Conservation (phyloP, 306 rosid species). For the Spatholobus suberectus region DNA sequence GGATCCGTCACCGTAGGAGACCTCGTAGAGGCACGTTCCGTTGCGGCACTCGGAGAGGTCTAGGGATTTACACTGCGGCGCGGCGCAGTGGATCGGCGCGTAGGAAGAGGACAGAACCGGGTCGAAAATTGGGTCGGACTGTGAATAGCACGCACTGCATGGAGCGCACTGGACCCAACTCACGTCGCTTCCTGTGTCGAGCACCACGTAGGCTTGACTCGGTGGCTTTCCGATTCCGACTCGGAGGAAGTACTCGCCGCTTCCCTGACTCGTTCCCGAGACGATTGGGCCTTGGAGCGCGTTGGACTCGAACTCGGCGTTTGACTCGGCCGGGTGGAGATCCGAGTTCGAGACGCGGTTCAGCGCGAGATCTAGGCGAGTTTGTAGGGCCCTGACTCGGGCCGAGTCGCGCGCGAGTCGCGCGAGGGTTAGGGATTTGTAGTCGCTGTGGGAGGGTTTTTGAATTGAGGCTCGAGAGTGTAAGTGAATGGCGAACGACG, state of each 20-base stretch:
- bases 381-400: conserved; percentile 66
- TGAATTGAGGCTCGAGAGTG: conserved; percentile 65
- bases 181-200: conserved; percentile 98
- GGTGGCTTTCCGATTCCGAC: conserved; percentile 86
- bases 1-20: conserved; percentile 93
- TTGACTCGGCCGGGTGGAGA: conserved; percentile 46
- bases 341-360: conserved; percentile 51
- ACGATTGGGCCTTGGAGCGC: conserved; percentile 59
- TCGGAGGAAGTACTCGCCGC: conserved; percentile 94
- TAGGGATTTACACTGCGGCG: conserved; percentile 68
- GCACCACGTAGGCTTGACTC: conserved; percentile 68
- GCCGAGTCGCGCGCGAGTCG: conserved; percentile 83
- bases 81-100: conserved; percentile 59
- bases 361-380: conserved; percentile 59
- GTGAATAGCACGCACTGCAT: conserved; percentile 85
- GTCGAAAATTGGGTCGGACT: conserved; percentile 82
- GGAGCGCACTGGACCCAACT: conserved; percentile 96
- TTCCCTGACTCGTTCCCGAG: conserved; percentile 91
- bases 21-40: conserved; percentile 83
- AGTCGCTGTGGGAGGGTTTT: conserved; percentile 46
- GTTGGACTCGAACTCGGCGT: conserved; percentile 11
- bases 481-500: conserved; percentile 46
- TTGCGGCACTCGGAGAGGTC: conserved; percentile 82
- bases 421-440: conserved; percentile 59
- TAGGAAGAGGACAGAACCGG: conserved; percentile 70